Base-by-base conservation (phyloP, 495 filamentous ascomycete species). In the Aspergillus incahuasiensis region DNA sequence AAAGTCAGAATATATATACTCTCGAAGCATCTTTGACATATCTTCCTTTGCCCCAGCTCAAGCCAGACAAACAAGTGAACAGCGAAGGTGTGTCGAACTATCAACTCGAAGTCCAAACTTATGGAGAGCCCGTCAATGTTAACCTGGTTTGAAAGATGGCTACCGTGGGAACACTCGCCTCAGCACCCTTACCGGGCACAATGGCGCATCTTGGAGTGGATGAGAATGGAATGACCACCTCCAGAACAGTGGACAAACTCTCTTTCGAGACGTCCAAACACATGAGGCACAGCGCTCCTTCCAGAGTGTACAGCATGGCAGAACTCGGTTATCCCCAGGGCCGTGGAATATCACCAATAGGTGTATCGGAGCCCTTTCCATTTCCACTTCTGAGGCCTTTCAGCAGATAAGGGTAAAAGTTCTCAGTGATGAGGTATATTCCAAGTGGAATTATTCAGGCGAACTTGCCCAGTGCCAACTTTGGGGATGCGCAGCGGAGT, bases 351-450 rank as follows among this genome's bases (percentile, higher is more conserved):
- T 89, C 86, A 16, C 76, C 80, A 0, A 72, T 88, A 44, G 86
- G 83, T 28, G 86, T 89, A 43, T 86, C 84, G 3, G 84, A 88
- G 60, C 86, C 87, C 1, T 91, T 91, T 65, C 78, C 79, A 11
- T 74, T n/a, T 89, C 90, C 69, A 83, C 83, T 24, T 66, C 74
- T 38, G 85, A 87, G 55, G 86, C 85, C 11, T 73, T 90, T 46
- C 68, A 79, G 53, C 76, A 77, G 50, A 88, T 89, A 81, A 77
- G 87, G 57, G 68, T n/a, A 15, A 86, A 91, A 63, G 81, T 88
- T 5, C 73, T 90, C 32, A 78, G 77, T 39, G 69, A 79, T 6
- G 78, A 83, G 54, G 85, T 90, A n/a, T 75, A 80, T 66, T 70
- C 78, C 19, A 86, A 88, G 47, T 87, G 81, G 69, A 72, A 76